Conservation (phyloP, 1,284 basidiomycete species). For the Boletus nobilissimus region DNA sequence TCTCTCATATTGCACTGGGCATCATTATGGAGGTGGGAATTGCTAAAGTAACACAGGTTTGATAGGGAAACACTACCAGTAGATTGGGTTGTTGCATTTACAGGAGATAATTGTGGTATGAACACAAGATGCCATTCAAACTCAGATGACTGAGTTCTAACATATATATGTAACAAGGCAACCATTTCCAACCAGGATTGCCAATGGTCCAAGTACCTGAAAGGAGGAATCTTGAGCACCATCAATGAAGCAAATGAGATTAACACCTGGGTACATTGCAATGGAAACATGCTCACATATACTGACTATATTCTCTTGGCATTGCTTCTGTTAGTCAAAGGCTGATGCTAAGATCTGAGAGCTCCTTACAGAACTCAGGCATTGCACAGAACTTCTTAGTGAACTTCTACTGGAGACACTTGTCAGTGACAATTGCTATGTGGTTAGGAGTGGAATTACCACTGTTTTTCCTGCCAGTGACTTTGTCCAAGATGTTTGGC, state of each 20-base stretch:
- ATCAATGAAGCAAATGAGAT: conserved; percentile 1
- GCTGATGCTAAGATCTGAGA: neutral
- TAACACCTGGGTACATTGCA: neutral
- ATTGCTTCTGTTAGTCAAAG: conserved; percentile 2
- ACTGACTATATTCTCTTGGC: neutral
- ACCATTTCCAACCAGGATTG: neutral
- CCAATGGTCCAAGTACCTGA: neutral
- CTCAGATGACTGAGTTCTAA: no score
- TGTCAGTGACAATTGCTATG: neutral
- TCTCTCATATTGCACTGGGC: no score
- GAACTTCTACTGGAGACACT: neutral
- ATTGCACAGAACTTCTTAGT: neutral
- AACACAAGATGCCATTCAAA: no score
- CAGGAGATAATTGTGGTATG: no score
- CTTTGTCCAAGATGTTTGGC: conserved; percentile 1
- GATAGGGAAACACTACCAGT: no score
- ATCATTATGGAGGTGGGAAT: no score
- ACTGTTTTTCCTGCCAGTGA: neutral
- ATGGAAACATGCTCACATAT: neutral
- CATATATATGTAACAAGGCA: conserved; percentile 1
- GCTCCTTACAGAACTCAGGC: neutral
- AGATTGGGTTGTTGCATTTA: no score
- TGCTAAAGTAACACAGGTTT: no score
- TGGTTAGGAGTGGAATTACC: neutral
- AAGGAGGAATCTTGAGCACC: neutral